Evolutionary conservation across 495 filamentous ascomycete genomes (phyloP).

Genomic region (Pyrenopolyporus hunteri): DNA sequence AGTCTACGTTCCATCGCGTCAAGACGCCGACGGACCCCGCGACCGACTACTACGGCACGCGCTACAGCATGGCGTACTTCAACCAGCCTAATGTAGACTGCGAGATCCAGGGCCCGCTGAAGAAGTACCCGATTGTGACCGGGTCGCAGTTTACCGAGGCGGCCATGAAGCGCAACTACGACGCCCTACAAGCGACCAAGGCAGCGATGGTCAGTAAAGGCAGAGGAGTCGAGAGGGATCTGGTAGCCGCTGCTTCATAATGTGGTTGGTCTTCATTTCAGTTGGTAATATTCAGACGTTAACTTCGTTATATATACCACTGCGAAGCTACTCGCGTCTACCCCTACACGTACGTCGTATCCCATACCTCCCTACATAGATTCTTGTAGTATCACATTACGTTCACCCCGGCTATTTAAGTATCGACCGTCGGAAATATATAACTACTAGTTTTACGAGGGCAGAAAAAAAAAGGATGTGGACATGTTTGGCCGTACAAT

Average conservation of each 20-base stretch:
- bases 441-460: too few species aligned
- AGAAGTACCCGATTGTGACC: conserved; percentile 66
- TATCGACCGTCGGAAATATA: too few species aligned
- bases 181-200: conserved; percentile 50
- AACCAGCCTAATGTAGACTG: conserved; percentile 67
- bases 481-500: too few species aligned
- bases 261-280: not conserved
- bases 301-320: too few species aligned
- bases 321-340: too few species aligned
- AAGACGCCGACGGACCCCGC: conserved; percentile 58
- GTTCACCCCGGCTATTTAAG: too few species aligned
- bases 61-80: conserved; percentile 71
- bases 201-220: conserved; percentile 2
- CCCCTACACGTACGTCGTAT: too few species aligned
- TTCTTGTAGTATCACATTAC: too few species aligned
- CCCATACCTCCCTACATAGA: too few species aligned
- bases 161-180: conserved; percentile 66
- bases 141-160: conserved; percentile 62
- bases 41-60: conserved; percentile 61
- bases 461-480: too few species aligned
- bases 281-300: not conserved
- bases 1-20: conserved; percentile 67
- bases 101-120: conserved; percentile 63
- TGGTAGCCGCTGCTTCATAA: conserved; percentile 25
- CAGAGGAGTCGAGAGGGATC: not conserved